Evolutionary conservation across 2,329 filamentous ascomycete genomes (phyloP), one percentile per base, ranked within the genome.

Genomic region (Talaromyces sp.): DNA sequence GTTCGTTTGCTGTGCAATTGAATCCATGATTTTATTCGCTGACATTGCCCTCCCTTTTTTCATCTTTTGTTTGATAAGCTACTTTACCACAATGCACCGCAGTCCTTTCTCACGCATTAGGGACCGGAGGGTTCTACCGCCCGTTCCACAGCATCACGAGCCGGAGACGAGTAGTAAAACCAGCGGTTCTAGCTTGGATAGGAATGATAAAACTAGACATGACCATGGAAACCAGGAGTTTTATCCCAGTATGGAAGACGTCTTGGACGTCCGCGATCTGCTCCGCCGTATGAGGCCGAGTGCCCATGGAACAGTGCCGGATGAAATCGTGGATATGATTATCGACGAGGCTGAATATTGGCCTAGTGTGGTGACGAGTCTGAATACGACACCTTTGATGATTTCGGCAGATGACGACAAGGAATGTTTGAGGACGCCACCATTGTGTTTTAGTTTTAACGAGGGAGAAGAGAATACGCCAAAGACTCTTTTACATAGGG

Each of bases 281-380:
- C 62, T 78, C 28, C 68, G 67, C 52, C 71, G 69, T 23, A 23
- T 59, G 28, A 68, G 73, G 70, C 62, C 59, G 65, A 52, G 36
- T 66, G 7, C 42, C 36, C 36, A n/a, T 57, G 4, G 65, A 63
- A 42, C 18, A 65, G 68, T 78, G 1, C 76, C 76, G 0, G 61
- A 65, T n/a, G 76, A 78, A 56, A 67, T 78, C 34, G 67, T 76
- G 30, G 76, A 78, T 67, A 65, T 75, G 63, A 77, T 77, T 50
- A 60, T 78, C 36, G 76, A 78, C 63, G 68, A 67, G 31, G 76
- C 75, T 1, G 76, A 69, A 47, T 69, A 69, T 53, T 69, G 68
- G 68, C 65, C 67, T 5, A 68, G 64, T 14, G 59, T 67, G 47
- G 62, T 64, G 54, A 59, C 62, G 33, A 60, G 27, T 4, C 64